Conservation (phyloP, 2,329 filamentous ascomycete species). For the Macrophomina pseudophaseolina region DNA sequence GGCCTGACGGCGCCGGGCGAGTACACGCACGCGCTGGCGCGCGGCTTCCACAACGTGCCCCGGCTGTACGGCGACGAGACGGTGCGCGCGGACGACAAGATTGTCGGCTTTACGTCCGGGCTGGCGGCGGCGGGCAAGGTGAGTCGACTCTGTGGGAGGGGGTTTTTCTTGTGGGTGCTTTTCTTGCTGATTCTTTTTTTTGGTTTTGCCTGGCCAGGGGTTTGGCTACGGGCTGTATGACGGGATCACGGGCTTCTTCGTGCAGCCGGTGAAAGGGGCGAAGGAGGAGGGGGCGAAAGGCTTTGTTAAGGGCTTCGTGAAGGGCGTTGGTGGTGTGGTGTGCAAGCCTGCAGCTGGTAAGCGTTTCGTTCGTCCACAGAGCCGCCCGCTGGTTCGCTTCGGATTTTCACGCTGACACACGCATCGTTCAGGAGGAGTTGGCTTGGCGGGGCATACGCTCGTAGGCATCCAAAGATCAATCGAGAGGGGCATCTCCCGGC, state of each 20-base stretch:
- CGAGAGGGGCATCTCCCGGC: not conserved
- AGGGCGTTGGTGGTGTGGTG: constrained; percentile 35
- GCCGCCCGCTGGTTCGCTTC: not conserved
- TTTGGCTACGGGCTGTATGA: constrained; percentile 35
- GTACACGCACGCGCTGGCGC: constrained; percentile 79
- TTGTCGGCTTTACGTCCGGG: constrained; percentile 77
- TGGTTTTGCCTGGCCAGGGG: constrained; percentile 6
- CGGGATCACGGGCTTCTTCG: constrained; percentile 33
- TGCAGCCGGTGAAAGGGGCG: constrained; percentile 33
- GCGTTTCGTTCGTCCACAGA: not conserved
- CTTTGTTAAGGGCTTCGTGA: constrained; percentile 35
- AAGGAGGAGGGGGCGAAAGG: constrained; percentile 33
- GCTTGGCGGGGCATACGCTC: not conserved
- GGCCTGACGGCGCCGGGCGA: constrained; percentile 82
- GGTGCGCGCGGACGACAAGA: constrained; percentile 76
- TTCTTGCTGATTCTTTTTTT: not conserved
- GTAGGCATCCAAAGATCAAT: constrained; percentile 9
- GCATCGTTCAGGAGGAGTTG: not conserved
- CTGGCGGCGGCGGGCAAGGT: constrained; percentile 75
- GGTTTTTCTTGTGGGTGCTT: not conserved
- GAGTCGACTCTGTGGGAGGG: not conserved
- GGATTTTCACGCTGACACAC: not conserved
- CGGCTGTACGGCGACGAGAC: constrained; percentile 79
- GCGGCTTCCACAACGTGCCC: constrained; percentile 87
- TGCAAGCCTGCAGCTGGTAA: constrained; percentile 31